Evolutionary conservation across 2,329 filamentous ascomycete genomes (phyloP).

Genomic region (Botryotinia calthae): DNA sequence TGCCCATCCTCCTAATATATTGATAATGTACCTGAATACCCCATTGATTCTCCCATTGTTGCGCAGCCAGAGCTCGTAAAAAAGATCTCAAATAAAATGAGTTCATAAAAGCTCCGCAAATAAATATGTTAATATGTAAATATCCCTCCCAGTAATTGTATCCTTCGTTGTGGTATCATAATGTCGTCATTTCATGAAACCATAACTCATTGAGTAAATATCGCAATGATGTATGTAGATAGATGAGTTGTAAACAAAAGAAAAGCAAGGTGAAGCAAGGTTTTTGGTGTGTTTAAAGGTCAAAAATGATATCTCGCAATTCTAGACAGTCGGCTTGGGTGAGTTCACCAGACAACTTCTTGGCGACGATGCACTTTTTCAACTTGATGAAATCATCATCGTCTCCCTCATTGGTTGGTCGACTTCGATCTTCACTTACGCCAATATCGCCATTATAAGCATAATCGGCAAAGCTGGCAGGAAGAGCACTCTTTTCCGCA

Average conservation of each 20-base stretch:
- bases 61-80: constrained; percentile 3
- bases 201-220: background rate
- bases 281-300: background rate
- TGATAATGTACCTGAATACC: background rate
- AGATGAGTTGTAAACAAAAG: background rate
- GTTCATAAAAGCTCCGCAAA: background rate
- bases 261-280: background rate
- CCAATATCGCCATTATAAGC: constrained; percentile 37
- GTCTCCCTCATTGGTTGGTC: background rate
- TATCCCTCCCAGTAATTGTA: background rate
- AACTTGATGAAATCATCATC: background rate
- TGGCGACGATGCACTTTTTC: background rate
- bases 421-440: background rate
- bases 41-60: background rate
- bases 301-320: background rate
- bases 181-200: background rate
- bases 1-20: background rate
- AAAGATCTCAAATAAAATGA: constrained; percentile 3
- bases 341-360: background rate
- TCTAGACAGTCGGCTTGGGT: background rate
- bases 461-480: constrained; percentile 34
- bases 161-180: background rate
- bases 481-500: constrained; percentile 32
- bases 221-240: background rate
- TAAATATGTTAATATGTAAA: background rate